Conservation (phyloP, 1,284 basidiomycete genomes). For the Cronartium ribicola region DNA sequence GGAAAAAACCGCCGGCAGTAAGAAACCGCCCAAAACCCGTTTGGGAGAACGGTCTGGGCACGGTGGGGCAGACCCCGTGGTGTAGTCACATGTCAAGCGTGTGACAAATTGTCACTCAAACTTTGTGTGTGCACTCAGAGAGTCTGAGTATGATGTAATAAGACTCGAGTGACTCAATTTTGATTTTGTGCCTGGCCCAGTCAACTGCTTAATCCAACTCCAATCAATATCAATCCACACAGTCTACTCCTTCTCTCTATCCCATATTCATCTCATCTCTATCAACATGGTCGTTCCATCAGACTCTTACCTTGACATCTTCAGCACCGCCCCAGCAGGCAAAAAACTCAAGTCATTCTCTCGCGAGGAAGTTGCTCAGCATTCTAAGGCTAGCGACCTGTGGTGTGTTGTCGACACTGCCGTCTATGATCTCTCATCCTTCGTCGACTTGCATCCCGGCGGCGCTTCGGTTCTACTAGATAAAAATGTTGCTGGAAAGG, state of each 20-base stretch:
- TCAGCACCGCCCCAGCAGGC: constrained; percentile 19
- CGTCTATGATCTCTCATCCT: constrained; percentile 59
- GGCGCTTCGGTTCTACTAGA: constrained; percentile 70
- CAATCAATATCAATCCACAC: not conserved
- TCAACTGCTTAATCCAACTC: not conserved
- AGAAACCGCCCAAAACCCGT: no score
- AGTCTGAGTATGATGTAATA: not conserved
- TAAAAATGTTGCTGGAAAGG: constrained; percentile 71
- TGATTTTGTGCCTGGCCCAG: not conserved
- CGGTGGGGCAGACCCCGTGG: no score
- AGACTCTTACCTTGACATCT: constrained; percentile 19
- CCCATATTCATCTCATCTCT: not conserved
- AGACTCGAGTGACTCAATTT: not conserved
- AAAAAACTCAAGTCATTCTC: constrained; percentile 33
- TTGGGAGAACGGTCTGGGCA: no score
- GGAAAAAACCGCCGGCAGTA: no score
- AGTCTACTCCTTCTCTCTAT: not conserved
- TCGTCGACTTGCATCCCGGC: constrained; percentile 74
- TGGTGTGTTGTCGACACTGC: constrained; percentile 41
- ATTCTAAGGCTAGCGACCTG: constrained; percentile 14
- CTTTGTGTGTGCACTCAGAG: no score
- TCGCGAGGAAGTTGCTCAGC: constrained; percentile 27
- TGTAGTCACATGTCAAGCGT: no score
- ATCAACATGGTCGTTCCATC: not conserved
- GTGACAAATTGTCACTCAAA: no score